Evolutionary conservation across 352 stramenopile species (phyloP), one percentile per base, ranked within the genome.

Genomic region (Phytophthora cryptogea): DNA sequence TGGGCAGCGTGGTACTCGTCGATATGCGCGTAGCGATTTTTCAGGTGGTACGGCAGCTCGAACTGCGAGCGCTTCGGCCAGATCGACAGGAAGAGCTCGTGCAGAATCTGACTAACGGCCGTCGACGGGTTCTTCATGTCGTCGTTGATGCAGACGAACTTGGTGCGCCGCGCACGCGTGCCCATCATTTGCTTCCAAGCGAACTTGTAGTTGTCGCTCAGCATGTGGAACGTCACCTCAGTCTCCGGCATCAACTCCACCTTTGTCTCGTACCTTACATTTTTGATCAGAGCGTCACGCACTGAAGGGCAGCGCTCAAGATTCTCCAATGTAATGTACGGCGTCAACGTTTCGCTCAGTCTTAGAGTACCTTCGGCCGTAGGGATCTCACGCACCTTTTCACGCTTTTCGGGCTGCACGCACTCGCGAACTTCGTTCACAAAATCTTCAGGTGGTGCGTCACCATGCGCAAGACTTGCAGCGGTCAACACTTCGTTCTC

Each of bases 101-200:
- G 80, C 39, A 98, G 66, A 44, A 94, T 94, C 58, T 94, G 79
- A 42, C 78, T 81, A 20, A 98, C 77, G 6, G 82, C 63, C 14
- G 66, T 62, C n/a, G 90, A 90, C 51, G 92, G 88, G 44, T 83
- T 76, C 58, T 96, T 83, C 85, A 98, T 97, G 74, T 98, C 89
- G 78, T 98, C 95, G 67, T 98, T 98, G 62, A 98, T 93, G 67
- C 94, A 98, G 20, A 98, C 90, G 59, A 98, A 98, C 78, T 98
- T 98, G 45, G 89, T 92, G 23, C 92, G 87, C 8, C 89, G 76
- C 43, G 86, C 86, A 35, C 95, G 86, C 45, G 96, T 95, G 54
- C 86, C 90, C 58, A 98, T 86, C 70, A 98, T 90, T 74, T 98
- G 88, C 52, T 88, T 87, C 78, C 86, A 92, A 35, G 94, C 95